These are phyloP conservation scores for Pseudocercospora fuligena DNA, from an alignment of 2,329 filamentous ascomycete genomes.

Conservation along the genomic window DNA sequence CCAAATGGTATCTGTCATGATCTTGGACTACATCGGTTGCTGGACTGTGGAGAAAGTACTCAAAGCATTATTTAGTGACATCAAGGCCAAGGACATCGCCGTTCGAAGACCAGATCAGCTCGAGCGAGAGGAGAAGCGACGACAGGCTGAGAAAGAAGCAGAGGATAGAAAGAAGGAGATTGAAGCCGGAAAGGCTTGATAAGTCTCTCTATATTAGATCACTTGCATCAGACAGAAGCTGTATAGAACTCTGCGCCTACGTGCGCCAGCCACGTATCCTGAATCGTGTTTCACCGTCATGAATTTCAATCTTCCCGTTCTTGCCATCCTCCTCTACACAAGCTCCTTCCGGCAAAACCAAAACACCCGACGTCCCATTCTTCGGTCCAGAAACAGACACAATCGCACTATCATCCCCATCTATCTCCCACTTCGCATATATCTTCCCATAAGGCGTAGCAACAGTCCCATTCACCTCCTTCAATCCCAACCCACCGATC, in stretches of 20 bases:
- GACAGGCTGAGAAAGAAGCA: constrained; percentile 55
- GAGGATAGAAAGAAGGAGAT: constrained; percentile 46
- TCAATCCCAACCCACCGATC: constrained; percentile 37
- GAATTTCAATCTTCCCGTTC: not conserved
- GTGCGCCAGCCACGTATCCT: not conserved
- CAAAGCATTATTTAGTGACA: constrained; percentile 87
- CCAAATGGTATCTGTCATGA: constrained; percentile 83
- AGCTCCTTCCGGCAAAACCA: not conserved
- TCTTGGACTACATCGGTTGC: constrained; percentile 84
- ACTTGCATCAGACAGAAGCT: not conserved
- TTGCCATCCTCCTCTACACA: not conserved
- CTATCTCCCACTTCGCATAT: constrained; percentile 32
- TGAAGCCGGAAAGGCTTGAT: constrained; percentile 39
- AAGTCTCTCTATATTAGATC: constrained; percentile 2
- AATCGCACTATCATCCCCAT: constrained; percentile 1
- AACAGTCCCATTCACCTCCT: constrained; percentile 34
- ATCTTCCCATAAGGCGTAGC: constrained; percentile 36
- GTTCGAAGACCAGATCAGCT: constrained; percentile 84
- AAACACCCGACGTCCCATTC: not conserved
- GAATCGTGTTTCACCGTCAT: not conserved
- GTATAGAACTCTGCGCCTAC: not conserved
- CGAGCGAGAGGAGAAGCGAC: constrained; percentile 72
- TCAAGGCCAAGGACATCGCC: constrained; percentile 91
- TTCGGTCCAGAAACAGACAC: constrained; percentile 6
- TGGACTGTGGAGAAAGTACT: constrained; percentile 85